Evolutionary conservation across 768 basidiomycete species (phyloP).

Genomic region (Pulveroboletus ravenelii): DNA sequence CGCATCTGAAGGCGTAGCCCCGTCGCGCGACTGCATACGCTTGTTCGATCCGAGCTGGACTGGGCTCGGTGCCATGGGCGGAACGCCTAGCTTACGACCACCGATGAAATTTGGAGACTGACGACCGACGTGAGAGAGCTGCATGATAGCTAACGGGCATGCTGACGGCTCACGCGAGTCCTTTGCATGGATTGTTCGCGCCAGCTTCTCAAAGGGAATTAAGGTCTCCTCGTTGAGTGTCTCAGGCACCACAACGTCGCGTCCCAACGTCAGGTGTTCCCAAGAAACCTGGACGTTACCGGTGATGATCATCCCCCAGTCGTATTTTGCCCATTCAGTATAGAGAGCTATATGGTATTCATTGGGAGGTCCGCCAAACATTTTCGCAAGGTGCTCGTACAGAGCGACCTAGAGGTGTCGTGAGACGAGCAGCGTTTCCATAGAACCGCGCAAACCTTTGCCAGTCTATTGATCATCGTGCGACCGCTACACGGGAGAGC

Average conservation of each 20-base stretch:
- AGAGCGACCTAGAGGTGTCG: conserved; percentile 64
- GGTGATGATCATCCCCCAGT: conserved; percentile 87
- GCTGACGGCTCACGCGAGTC: conserved; percentile 5
- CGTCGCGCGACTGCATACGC: conserved; percentile 4
- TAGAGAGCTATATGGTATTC: conserved; percentile 61
- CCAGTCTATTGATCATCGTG: conserved; percentile 43
- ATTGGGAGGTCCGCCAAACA: conserved; percentile 72
- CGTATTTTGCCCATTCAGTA: conserved; percentile 63
- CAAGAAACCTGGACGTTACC: conserved; percentile 74
- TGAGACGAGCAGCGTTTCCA: not conserved
- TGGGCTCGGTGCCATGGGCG: conserved; percentile 71
- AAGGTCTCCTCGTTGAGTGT: conserved; percentile 39
- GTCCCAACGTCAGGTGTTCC: conserved; percentile 63
- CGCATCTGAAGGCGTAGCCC: not conserved
- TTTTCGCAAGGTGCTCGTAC: conserved; percentile 75
- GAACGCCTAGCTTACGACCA: conserved; percentile 54
- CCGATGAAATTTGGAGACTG: conserved; percentile 75
- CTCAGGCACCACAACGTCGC: conserved; percentile 61
- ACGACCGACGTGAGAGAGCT: conserved; percentile 78
- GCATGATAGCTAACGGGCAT: conserved; percentile 59
- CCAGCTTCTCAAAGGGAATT: conserved; percentile 47
- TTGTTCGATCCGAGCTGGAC: conserved; percentile 42
- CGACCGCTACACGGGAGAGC: conserved; percentile 33
- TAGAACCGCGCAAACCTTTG: conserved; percentile 39
- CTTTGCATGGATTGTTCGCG: conserved; percentile 45